phyloP scores from a whole-genome alignment of 2,329 filamentous ascomycete genomes.

The Tympanopsis confertula region DNA sequence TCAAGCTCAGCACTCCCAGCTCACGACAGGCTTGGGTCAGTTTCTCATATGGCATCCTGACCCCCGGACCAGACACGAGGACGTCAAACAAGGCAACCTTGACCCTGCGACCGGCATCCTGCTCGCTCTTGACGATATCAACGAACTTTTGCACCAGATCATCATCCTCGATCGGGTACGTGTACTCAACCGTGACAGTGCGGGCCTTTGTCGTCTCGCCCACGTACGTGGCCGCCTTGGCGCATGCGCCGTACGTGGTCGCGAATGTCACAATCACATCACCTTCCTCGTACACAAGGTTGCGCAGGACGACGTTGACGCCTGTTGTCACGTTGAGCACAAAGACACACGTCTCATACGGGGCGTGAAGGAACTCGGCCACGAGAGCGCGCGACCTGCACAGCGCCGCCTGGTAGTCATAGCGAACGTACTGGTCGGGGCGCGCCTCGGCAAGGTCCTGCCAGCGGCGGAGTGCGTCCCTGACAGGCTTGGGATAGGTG shows the following conservation, averaged over 20 bases:
- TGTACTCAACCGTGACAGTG: constrained; percentile 35
- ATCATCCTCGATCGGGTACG: constrained; percentile 47
- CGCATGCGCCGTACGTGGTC: constrained; percentile 56
- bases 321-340: constrained; percentile 62
- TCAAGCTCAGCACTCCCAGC: constrained; percentile 46
- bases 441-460: constrained; percentile 45
- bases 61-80: constrained; percentile 55
- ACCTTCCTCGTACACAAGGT: constrained; percentile 41
- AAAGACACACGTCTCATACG: constrained; percentile 48
- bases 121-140: constrained; percentile 33
- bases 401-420: constrained; percentile 40
- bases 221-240: constrained; percentile 49
- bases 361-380: constrained; percentile 46
- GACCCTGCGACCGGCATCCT: constrained; percentile 36
- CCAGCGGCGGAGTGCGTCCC: constrained; percentile 35
- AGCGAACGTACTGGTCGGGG: constrained; percentile 57
- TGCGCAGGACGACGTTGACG: constrained; percentile 57
- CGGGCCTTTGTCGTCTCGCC: constrained; percentile 38
- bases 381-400: constrained; percentile 45
- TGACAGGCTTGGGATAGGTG: constrained; percentile 45
- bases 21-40: constrained; percentile 45
- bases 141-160: constrained; percentile 42
- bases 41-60: constrained; percentile 57
- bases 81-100: constrained; percentile 61
- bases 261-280: constrained; percentile 60